Evolutionary conservation across 2,329 filamentous ascomycete species (phyloP).

Genomic region (Tolypocladium paradoxum): DNA sequence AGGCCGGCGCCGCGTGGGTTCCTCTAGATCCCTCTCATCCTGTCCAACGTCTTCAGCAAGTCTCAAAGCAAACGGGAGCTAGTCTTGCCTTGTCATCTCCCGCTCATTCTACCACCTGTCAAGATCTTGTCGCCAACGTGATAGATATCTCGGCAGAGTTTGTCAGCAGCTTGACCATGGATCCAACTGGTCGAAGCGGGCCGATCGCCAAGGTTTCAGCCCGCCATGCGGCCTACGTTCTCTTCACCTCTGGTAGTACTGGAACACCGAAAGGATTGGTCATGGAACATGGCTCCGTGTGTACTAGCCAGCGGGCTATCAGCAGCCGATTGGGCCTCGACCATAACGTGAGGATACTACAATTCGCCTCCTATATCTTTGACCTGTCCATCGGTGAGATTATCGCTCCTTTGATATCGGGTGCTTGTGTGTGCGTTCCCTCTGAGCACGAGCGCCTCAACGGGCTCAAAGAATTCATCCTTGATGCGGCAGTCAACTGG

Average conservation of each 20-base stretch:
- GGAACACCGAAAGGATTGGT: conserved; percentile 13
- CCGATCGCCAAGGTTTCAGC: no score
- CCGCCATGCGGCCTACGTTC: conserved; percentile 8
- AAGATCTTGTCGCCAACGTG: no score
- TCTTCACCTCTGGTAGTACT: conserved; percentile 15
- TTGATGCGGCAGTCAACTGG: conserved; percentile 1
- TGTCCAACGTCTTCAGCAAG: neutral
- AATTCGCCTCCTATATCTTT: conserved; percentile 10
- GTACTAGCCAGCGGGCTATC: conserved; percentile 2
- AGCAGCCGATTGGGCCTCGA: neutral
- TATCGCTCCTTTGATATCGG: conserved; percentile 4
- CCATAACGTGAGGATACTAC: conserved; percentile 4
- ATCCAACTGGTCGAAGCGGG: no score
- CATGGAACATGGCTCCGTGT: conserved; percentile 9
- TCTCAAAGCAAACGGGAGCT: neutral
- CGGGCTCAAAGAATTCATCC: conserved; percentile 4
- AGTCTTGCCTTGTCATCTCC: neutral
- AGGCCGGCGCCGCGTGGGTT: conserved; percentile 8
- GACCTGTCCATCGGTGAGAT: conserved; percentile 9
- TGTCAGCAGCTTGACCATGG: no score
- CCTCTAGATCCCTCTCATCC: conserved; percentile 6
- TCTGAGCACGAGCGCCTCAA: conserved; percentile 5
- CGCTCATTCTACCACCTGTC: no score
- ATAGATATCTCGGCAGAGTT: no score
- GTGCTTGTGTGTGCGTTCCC: conserved; percentile 8